These are phyloP conservation scores for Mrakia blollopis DNA, from an alignment of 768 basidiomycete genomes.

Conservation along the genomic window DNA sequence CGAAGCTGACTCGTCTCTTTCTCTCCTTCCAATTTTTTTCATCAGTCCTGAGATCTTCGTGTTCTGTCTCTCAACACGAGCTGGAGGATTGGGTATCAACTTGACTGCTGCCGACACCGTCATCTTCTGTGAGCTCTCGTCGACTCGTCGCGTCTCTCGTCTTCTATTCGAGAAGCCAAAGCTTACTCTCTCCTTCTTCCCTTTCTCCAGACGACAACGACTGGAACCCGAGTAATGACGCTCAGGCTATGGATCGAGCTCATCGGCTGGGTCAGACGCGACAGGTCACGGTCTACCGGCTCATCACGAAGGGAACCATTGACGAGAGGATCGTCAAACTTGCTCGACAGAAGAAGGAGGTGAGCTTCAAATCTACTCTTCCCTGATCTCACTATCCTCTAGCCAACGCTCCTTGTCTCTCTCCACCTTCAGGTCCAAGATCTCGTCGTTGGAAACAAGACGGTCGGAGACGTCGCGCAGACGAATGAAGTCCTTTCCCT, in stretches of 20 bases:
- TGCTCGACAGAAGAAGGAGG: constrained; percentile 53
- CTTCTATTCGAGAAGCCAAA: not conserved
- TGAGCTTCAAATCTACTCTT: not conserved
- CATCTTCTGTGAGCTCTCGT: constrained; percentile 58
- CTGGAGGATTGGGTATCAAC: constrained; percentile 69
- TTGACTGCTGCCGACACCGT: constrained; percentile 73
- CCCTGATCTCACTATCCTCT: not conserved
- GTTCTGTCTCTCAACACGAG: constrained; percentile 85
- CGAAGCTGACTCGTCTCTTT: not conserved
- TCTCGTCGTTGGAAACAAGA: constrained; percentile 74
- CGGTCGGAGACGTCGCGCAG: constrained; percentile 58
- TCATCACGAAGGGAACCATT: constrained; percentile 73
- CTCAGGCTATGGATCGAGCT: constrained; percentile 97
- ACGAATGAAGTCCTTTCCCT: constrained; percentile 95
- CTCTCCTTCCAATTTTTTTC: not conserved
- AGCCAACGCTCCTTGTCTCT: constrained; percentile 21
- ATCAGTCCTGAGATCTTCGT: constrained; percentile 78
- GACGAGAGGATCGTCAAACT: constrained; percentile 94
- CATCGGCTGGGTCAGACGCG: constrained; percentile 94
- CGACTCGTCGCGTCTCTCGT: not conserved
- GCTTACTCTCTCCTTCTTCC: not conserved
- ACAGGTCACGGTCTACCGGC: constrained; percentile 91
- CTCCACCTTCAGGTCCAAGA: constrained; percentile 85
- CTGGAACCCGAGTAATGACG: constrained; percentile 96
- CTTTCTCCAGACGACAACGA: constrained; percentile 63